phyloP scores from a whole-genome alignment of 352 stramenopile genomes.

The Globisporangium alternatum region DNA sequence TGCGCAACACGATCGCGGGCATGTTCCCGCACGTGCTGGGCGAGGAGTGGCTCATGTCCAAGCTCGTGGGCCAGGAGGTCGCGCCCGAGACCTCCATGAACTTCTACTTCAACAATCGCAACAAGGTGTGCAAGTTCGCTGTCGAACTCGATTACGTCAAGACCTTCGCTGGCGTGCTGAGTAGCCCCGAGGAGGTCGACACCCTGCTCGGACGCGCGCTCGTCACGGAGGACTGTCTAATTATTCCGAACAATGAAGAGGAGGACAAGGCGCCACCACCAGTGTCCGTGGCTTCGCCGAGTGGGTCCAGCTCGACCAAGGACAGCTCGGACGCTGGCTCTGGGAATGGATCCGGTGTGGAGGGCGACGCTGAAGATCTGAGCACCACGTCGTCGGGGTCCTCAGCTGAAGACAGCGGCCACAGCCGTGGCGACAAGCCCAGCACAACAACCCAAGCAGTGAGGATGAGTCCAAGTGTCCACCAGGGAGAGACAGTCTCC shows the following conservation, averaged over 20 bases:
- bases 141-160: slow-evolving; percentile 37
- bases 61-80: slow-evolving; percentile 39
- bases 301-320: neutral
- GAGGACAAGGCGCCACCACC: no score
- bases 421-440: neutral
- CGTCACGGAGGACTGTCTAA: slow-evolving; percentile 34
- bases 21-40: slow-evolving; percentile 45
- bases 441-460: neutral
- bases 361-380: slow-evolving; percentile 10
- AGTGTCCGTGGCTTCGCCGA: neutral
- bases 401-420: slow-evolving; percentile 1
- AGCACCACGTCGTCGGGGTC: neutral
- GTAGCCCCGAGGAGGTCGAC: slow-evolving; percentile 28
- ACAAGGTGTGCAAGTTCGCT: slow-evolving; percentile 29
- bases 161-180: slow-evolving; percentile 31
- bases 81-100: slow-evolving; percentile 20
- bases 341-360: slow-evolving; percentile 1
- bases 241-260: slow-evolving; percentile 5
- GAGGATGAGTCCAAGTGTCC: neutral
- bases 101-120: slow-evolving; percentile 37
- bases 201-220: slow-evolving; percentile 29
- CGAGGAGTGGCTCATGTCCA: slow-evolving; percentile 33
- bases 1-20: slow-evolving; percentile 39
- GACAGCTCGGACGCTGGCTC: neutral
- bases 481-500: neutral